Percentiles rank a stretch among this genome's conserved stretches.
phyloP scores from a whole-genome alignment of 495 filamentous ascomycete species.

The Penicillium mononematosum region DNA sequence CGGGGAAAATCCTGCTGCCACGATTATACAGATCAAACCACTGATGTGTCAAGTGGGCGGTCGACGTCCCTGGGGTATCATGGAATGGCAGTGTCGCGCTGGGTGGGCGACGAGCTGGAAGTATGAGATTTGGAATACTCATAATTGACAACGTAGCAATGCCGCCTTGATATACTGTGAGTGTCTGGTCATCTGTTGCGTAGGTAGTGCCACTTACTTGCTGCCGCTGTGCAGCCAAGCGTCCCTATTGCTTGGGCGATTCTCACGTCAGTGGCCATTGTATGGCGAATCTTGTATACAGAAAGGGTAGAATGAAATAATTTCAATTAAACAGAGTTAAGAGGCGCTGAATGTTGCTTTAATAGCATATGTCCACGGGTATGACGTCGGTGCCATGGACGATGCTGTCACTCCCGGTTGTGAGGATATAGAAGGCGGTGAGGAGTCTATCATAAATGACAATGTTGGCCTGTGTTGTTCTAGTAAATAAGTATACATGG shows the following conservation, averaged over 20 bases:
- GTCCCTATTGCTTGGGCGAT: slow-evolving; percentile 30
- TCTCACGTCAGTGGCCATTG: slow-evolving; percentile 16
- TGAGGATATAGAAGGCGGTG: too few relatives aligned
- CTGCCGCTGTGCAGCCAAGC: slow-evolving; percentile 26
- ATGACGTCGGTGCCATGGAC: slow-evolving; percentile 2
- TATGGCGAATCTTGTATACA: not conserved
- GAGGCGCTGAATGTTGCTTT: not conserved
- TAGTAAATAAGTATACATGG: not conserved
- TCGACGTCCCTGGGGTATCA: slow-evolving; percentile 19
- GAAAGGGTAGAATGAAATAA: too few relatives aligned
- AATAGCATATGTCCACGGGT: not conserved
- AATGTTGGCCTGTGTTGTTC: too few relatives aligned
- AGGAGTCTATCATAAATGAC: too few relatives aligned
- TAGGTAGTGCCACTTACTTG: slow-evolving; percentile 18
- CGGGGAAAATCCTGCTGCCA: slow-evolving; percentile 28
- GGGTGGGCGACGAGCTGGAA: slow-evolving; percentile 22
- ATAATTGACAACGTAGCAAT: slow-evolving; percentile 27
- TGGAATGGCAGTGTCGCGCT: slow-evolving; percentile 11
- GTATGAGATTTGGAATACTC: slow-evolving; percentile 26
- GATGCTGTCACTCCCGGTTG: not conserved
- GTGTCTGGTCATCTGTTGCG: not conserved
- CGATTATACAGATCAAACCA: slow-evolving; percentile 33
- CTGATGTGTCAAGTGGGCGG: slow-evolving; percentile 29
- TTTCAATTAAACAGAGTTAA: not conserved
- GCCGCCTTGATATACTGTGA: slow-evolving; percentile 23